Conservation (phyloP, 2,329 filamentous ascomycete species). For the Dactylellina cionopaga region DNA sequence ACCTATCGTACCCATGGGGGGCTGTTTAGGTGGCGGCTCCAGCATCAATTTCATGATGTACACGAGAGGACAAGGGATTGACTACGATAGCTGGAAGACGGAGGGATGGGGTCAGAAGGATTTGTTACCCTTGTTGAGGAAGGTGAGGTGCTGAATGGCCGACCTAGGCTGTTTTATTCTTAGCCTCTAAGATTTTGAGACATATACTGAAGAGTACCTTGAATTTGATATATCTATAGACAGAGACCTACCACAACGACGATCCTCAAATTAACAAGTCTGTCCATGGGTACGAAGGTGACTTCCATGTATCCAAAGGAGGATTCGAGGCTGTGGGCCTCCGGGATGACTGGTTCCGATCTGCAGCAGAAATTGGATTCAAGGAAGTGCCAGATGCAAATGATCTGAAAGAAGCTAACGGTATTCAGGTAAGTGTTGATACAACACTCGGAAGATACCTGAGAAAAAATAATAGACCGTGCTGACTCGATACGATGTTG, state of each 20-base stretch:
- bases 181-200: too few species aligned
- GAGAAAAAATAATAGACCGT: too few species aligned
- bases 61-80: slow-evolving; percentile 61
- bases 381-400: slow-evolving; percentile 42
- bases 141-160: slow-evolving; percentile 60
- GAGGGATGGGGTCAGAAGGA: slow-evolving; percentile 67
- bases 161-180: not conserved
- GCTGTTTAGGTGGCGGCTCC: slow-evolving; percentile 71
- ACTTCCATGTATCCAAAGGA: slow-evolving; percentile 64
- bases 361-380: slow-evolving; percentile 64
- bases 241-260: slow-evolving; percentile 48
- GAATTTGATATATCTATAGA: slow-evolving; percentile 17
- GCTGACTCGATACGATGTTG: too few species aligned
- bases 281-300: slow-evolving; percentile 54
- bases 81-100: slow-evolving; percentile 67
- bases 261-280: slow-evolving; percentile 30
- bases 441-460: not conserved
- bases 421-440: slow-evolving; percentile 6
- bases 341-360: slow-evolving; percentile 66
- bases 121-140: slow-evolving; percentile 67
- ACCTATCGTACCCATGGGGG: slow-evolving; percentile 61
- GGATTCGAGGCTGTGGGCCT: slow-evolving; percentile 61
- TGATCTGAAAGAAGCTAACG: slow-evolving; percentile 24
- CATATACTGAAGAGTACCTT: too few species aligned
- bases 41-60: slow-evolving; percentile 70